A percentile compares a stretch with the other conserved stretches of the same genome.
Evolutionary conservation across 2,329 filamentous ascomycete genomes (phyloP).

Genomic region (Colletotrichum coccodes): DNA sequence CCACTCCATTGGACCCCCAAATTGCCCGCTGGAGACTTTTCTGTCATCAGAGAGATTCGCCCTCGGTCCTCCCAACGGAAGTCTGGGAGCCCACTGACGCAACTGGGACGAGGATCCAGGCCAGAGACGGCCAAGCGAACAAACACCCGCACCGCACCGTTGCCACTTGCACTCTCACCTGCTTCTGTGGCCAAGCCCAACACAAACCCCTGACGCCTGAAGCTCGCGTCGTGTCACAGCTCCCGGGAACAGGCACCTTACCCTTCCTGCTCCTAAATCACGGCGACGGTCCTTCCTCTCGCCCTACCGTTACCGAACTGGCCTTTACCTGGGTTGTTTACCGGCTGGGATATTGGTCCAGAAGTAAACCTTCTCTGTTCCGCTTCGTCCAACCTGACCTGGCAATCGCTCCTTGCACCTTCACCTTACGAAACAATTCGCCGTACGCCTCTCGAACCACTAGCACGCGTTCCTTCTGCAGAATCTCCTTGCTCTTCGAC

Average conservation of each 20-base stretch:
- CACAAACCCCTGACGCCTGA: conserved; percentile 30
- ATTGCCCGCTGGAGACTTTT: conserved; percentile 30
- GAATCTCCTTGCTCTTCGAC: conserved; percentile 1
- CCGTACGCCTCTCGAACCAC: conserved; percentile 17
- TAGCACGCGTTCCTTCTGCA: conserved; percentile 5
- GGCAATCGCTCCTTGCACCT: conserved; percentile 1
- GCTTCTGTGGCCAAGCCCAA: conserved; percentile 19
- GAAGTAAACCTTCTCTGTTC: conserved; percentile 19
- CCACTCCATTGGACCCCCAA: conserved; percentile 31
- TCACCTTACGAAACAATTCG: conserved; percentile 10
- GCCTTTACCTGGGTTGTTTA: conserved; percentile 3
- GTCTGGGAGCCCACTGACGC: conserved; percentile 1
- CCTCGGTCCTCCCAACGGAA: conserved; percentile 1
- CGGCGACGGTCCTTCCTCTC: conserved; percentile 15
- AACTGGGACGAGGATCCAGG: neutral
- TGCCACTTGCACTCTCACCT: conserved; percentile 11
- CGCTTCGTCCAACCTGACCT: conserved; percentile 10
- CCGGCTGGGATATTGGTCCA: conserved; percentile 19
- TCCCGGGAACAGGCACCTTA: conserved; percentile 3
- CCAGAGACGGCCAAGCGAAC: neutral
- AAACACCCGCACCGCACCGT: neutral
- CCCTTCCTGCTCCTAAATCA: neutral
- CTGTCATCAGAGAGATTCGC: conserved; percentile 21
- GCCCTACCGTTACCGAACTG: conserved; percentile 17
- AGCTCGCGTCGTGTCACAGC: conserved; percentile 28